These are phyloP conservation scores for Hypoxylon fragiforme DNA, from an alignment of 495 filamentous ascomycete genomes.

Conservation along the genomic window DNA sequence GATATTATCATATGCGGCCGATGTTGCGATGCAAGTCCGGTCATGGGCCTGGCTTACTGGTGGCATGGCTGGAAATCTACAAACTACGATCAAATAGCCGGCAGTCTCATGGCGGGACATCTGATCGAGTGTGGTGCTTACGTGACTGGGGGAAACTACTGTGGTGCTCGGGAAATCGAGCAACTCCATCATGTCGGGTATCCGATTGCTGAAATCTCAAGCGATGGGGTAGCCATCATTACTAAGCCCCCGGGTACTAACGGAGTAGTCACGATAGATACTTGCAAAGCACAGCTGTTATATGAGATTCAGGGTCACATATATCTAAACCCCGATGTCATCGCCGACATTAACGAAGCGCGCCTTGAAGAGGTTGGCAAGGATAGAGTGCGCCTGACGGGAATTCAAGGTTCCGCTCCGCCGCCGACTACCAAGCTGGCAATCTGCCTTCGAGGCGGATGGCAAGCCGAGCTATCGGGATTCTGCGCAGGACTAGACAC, in stretches of 20 bases:
- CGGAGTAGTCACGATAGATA: background rate
- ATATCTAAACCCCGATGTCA: background rate
- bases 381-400: background rate
- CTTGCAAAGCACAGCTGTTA: background rate
- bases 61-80: background rate
- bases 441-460: background rate
- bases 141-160: background rate
- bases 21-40: background rate
- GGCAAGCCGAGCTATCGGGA: background rate
- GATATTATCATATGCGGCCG: background rate
- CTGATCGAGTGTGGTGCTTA: background rate
- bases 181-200: background rate
- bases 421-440: background rate
- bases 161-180: background rate
- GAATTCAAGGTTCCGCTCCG: background rate
- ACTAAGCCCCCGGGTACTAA: background rate
- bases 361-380: background rate
- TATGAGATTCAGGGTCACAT: background rate
- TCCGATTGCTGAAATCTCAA: background rate
- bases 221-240: background rate
- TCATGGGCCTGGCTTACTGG: background rate
- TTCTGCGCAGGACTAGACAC: background rate
- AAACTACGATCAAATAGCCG: background rate
- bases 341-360: background rate
- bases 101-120: background rate